Evolutionary conservation across 106 monocot genomes (phyloP), one percentile per base, ranked within the genome.

Genomic region (Posidonia australis): DNA sequence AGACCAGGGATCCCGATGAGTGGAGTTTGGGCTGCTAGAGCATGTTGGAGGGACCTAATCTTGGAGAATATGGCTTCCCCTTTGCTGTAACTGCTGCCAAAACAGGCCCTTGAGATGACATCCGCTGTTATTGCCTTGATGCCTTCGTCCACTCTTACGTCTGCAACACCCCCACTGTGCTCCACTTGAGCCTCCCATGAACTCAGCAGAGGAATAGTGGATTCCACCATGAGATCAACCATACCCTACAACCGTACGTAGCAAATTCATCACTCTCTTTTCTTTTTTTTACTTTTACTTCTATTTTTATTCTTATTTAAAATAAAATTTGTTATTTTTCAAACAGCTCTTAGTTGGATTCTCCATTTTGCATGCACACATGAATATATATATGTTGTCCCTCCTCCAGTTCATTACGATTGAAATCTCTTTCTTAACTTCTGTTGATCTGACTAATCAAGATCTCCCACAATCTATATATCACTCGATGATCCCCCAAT

Each of bases 21-120:
- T 21, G 21, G 10, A n/a, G 53, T 22, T 5, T 19, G 53, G 21
- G 17, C 21, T 19, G 53, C 0, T 9, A 54, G 19, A 10, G 53
- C 53, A 2, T 19, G 21, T n/a, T 54, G 53, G 0, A 54, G 53
- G 4, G 23, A 19, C 21, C 11, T 54, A 2, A 54, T 9, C 21
- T 19, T 54, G n/a, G 4, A 22, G 53, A 54, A 54, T 7, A 92
- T 92, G 41, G 83, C 77, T 28, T 81, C 70, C 14, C 92, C 92
- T 65, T 76, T 70, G 7, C 61, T 68, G 51, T 77, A 85, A n/a
- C 74, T 80, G 13, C 81, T 72, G 0, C 92, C 92, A 47, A 92
- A 92, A 54, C 88, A 80, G 4, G 82, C 76, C 65, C 80, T 77
- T 24, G 88, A 85, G 21, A 92, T 82, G 13, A 92, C 84, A 67